phyloP scores from a whole-genome alignment of 495 filamentous ascomycete species.

The Annulohypoxylon maeteangense region DNA sequence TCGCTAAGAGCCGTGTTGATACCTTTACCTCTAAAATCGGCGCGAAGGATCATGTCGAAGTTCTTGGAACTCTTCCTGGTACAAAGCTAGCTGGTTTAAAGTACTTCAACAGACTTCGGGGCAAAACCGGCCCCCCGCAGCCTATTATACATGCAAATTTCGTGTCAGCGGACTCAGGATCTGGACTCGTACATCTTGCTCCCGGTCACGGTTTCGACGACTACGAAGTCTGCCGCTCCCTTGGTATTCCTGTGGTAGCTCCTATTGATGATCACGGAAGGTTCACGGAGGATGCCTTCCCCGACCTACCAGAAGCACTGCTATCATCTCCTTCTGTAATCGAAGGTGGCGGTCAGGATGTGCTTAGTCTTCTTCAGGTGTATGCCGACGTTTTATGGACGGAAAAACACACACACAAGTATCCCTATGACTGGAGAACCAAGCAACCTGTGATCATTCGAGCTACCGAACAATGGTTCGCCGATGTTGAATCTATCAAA shows the following conservation, averaged over 20 bases:
- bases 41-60: slow-evolving; percentile 50
- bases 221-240: slow-evolving; percentile 78
- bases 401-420: slow-evolving; percentile 84
- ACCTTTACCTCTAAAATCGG: slow-evolving; percentile 49
- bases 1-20: slow-evolving; percentile 74
- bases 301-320: slow-evolving; percentile 68
- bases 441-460: slow-evolving; percentile 90
- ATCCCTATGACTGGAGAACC: slow-evolving; percentile 97
- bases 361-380: slow-evolving; percentile 69
- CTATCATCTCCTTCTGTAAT: slow-evolving; percentile 56
- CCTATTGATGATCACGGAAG: slow-evolving; percentile 83
- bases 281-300: slow-evolving; percentile 81
- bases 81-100: slow-evolving; percentile 69
- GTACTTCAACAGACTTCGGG: slow-evolving; percentile 75
- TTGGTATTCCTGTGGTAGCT: slow-evolving; percentile 75
- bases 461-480: slow-evolving; percentile 98
- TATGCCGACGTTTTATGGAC: slow-evolving; percentile 67
- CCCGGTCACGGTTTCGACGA: slow-evolving; percentile 98
- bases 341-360: slow-evolving; percentile 70
- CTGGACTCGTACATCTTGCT: slow-evolving; percentile 91
- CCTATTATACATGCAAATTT: slow-evolving; percentile 84
- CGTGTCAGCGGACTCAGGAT: slow-evolving; percentile 85
- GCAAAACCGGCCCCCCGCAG: slow-evolving; percentile 62
- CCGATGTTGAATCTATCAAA: slow-evolving; percentile 87
- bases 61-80: slow-evolving; percentile 70